Conservation (phyloP, 441 rosid genomes). For the Viola pubescens region DNA sequence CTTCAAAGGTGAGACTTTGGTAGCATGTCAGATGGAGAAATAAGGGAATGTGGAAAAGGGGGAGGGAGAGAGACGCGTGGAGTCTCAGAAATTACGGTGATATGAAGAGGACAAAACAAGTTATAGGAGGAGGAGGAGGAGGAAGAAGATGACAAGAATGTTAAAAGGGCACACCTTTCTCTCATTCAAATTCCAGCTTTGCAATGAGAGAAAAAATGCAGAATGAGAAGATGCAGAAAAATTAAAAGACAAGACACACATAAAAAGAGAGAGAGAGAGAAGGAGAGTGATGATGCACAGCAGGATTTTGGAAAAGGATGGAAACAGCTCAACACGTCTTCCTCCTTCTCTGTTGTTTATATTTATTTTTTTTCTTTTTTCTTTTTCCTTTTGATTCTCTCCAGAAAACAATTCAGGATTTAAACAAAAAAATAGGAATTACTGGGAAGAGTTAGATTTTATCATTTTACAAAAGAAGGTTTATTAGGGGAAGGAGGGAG, state of each 20-base stretch:
- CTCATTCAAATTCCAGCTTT: not conserved
- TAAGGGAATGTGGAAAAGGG: conserved; percentile 2
- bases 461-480: not conserved
- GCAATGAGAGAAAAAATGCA: not conserved
- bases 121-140: not conserved
- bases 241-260: conserved; percentile 36
- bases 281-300: not conserved
- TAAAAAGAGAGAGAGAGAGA: conserved; percentile 3
- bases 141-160: not conserved
- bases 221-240: not conserved
- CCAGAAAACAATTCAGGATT: not conserved
- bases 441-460: no score
- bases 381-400: not conserved
- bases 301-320: conserved; percentile 20
- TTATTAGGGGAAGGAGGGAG: not conserved
- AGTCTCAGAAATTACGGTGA: conserved; percentile 14
- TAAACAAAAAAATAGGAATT: not conserved
- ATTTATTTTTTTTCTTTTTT: not conserved
- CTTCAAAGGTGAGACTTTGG: conserved; percentile 2
- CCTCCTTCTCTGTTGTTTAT: conserved; percentile 9
- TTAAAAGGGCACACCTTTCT: no score
- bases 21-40: not conserved
- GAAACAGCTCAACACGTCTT: conserved; percentile 75
- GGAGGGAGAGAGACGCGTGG: conserved; percentile 31
- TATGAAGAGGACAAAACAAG: conserved; percentile 11